These are phyloP conservation scores for Moniliophthora roreri DNA, from an alignment of 1,284 basidiomycete genomes.

Conservation along the genomic window DNA sequence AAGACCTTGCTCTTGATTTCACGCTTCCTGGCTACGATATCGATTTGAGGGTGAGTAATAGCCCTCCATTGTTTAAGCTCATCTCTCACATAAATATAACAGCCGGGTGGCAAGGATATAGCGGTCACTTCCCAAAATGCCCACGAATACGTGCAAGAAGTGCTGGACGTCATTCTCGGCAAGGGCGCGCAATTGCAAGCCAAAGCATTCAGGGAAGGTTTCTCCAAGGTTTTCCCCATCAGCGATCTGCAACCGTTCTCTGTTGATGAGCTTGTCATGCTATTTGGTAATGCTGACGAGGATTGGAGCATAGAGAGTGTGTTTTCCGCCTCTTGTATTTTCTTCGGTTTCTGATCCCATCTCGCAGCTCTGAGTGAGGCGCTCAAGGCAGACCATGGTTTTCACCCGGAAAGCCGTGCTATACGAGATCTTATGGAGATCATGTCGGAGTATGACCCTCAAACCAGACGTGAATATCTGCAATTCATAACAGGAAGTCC, in stretches of 20 bases:
- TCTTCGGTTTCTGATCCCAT: conserved; percentile 16
- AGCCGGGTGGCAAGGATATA: conserved; percentile 79
- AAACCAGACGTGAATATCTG: conserved; percentile 83
- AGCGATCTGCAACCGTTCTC: conserved; percentile 90
- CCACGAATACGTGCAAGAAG: conserved; percentile 82
- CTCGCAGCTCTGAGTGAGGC: conserved; percentile 80
- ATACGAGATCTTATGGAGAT: conserved; percentile 87
- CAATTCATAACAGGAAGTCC: conserved; percentile 98
- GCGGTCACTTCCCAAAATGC: conserved; percentile 85
- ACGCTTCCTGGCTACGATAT: conserved; percentile 95
- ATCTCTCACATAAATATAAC: conserved; percentile 9
- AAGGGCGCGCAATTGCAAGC: conserved; percentile 75
- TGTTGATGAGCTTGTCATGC: conserved; percentile 88
- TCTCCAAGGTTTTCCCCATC: conserved; percentile 94
- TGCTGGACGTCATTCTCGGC: conserved; percentile 82
- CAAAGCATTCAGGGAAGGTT: conserved; percentile 86
- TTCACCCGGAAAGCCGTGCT: conserved; percentile 90
- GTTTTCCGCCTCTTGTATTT: conserved; percentile 28
- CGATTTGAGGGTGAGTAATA: conserved; percentile 73
- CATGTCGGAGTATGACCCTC: conserved; percentile 78
- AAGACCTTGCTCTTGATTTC: conserved; percentile 92
- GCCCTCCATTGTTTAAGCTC: background rate
- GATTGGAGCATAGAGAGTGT: conserved; percentile 90
- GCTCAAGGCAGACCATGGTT: conserved; percentile 97
- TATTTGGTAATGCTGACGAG: conserved; percentile 94